phyloP scores from a whole-genome alignment of 1,139 yeast genomes.

The Nematodospora anomalae region DNA sequence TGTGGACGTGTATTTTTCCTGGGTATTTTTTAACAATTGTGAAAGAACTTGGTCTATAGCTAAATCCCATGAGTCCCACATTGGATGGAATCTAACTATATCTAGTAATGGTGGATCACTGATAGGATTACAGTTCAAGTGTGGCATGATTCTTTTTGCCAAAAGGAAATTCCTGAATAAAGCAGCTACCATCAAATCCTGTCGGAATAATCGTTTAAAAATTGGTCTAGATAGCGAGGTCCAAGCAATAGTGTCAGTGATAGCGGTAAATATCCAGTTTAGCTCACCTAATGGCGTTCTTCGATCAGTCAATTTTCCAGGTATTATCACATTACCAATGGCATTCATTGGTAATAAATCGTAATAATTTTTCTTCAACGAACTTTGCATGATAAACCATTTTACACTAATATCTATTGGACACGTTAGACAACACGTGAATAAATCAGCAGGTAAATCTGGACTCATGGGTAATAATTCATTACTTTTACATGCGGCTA shows the following conservation, averaged over 20 bases:
- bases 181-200: slow-evolving; percentile 96
- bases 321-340: slow-evolving; percentile 67
- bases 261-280: slow-evolving; percentile 97
- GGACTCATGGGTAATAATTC: slow-evolving; percentile 93
- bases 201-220: slow-evolving; percentile 87
- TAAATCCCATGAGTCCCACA: slow-evolving; percentile 99
- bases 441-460: slow-evolving; percentile 91
- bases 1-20: slow-evolving; percentile 12
- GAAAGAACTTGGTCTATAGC: slow-evolving; percentile 93
- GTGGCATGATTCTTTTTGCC: slow-evolving; percentile 93
- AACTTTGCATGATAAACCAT: slow-evolving; percentile 88
- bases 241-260: slow-evolving; percentile 98
- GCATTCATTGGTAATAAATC: slow-evolving; percentile 51
- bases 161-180: slow-evolving; percentile 85
- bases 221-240: slow-evolving; percentile 84
- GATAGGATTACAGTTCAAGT: slow-evolving; percentile 89
- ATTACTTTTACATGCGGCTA: slow-evolving; percentile 89
- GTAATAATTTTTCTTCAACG: slow-evolving; percentile 63
- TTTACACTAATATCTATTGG: slow-evolving; percentile 93
- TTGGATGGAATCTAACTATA: slow-evolving; percentile 72
- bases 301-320: slow-evolving; percentile 89
- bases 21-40: slow-evolving; percentile 50
- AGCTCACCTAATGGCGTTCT: slow-evolving; percentile 94
- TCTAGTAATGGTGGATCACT: slow-evolving; percentile 94
- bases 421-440: slow-evolving; percentile 91